phyloP scores from a whole-genome alignment of 106 monocot genomes.

The Dendrobium officinale region DNA sequence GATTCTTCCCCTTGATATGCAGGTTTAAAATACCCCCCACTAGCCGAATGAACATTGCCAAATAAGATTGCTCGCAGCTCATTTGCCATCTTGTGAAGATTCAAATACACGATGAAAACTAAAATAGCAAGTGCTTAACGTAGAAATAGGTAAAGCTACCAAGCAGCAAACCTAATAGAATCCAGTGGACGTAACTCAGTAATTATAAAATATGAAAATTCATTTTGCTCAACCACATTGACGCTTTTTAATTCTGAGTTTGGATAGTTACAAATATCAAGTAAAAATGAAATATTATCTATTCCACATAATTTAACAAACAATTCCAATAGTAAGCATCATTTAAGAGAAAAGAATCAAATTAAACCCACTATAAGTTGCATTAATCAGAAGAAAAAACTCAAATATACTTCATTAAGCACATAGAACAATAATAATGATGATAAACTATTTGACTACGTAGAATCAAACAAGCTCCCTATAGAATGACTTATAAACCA shows the following conservation, averaged over 20 bases:
- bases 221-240: not conserved
- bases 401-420: not conserved
- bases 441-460: not conserved
- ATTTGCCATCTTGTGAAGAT: slow-evolving; percentile 56
- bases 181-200: not conserved
- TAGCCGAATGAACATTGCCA: slow-evolving; percentile 35
- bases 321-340: not conserved
- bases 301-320: not conserved
- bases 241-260: not conserved
- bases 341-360: not conserved
- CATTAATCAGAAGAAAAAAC: not conserved
- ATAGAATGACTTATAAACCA: not conserved
- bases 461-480: not conserved
- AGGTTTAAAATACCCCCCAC: slow-evolving; percentile 43
- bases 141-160: no score
- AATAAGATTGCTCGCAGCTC: slow-evolving; percentile 48
- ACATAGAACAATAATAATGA: not conserved
- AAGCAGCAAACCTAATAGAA: not conserved
- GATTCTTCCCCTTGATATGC: slow-evolving; percentile 45
- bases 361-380: not conserved
- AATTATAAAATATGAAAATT: not conserved
- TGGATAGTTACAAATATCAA: not conserved
- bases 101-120: not conserved
- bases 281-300: not conserved
- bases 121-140: no score